Base-by-base conservation (phyloP, 768 basidiomycete species). In the Phaffia australis region DNA sequence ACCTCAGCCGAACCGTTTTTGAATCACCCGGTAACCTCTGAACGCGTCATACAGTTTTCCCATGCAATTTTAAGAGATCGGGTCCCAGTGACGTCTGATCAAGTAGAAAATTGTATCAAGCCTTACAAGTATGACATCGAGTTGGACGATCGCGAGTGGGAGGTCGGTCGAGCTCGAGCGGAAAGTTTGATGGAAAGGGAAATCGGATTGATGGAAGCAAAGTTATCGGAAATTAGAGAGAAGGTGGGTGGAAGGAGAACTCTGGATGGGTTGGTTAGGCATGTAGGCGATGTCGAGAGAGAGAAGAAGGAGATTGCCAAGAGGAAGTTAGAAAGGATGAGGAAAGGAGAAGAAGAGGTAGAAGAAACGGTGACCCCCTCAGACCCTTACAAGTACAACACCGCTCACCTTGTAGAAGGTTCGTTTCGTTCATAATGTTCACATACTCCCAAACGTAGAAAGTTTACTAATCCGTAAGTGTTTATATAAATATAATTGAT, bases 61-160 rank as follows among this genome's bases (percentile, higher is more conserved):
- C 93, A 98, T 77, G 84, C 82, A 76, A 93, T 99, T 73, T 78
- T 99, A 61, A 82, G 94, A 66, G 94, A 98, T 73, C 84, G 94
- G 7, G 87, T 97, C 65, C 88, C 89, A 19, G 78, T 94, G 64
- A 91, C 95, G n/a, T 87, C 89, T 5, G 95, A 99, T 75, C 94
- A 98, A 78, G 94, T 99, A 19, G 95, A 99, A 80, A 99, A 98
- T 76, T 94, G 90, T 77, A 97, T 99, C 81, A 99, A 99, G 78
- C 95, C 94, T 32, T 97, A 84, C 82, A 99, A 99, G 80, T 94
- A 95, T 73, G 94, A 98, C 73, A 86, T 98, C 30, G 95, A 99
- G 74, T 87, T 97, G 18, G 92, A 97, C 69, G 82, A 83, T 18
- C 80, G 86, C 51, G 95, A 99, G 76, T 99, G 95, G 95, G 88